These are phyloP conservation scores for Eucalyptus camaldulensis DNA, from an alignment of 345 rosid species.

Conservation along the genomic window DNA sequence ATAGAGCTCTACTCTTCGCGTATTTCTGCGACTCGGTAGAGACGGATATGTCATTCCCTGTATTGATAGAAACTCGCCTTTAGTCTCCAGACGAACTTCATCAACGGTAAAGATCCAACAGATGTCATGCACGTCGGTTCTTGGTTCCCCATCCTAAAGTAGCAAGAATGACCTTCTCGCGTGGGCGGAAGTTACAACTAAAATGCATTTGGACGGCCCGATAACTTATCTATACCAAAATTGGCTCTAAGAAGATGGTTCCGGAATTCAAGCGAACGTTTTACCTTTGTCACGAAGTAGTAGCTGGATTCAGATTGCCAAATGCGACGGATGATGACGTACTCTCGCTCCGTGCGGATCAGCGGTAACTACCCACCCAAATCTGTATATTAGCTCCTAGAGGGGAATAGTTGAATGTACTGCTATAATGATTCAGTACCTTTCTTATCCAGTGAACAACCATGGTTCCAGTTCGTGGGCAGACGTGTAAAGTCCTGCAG, in stretches of 20 bases:
- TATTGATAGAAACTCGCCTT: background rate
- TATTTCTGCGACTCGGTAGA: background rate
- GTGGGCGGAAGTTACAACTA: background rate
- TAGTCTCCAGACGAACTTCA: background rate
- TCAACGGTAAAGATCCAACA: background rate
- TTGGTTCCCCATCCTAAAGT: background rate
- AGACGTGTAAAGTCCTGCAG: background rate
- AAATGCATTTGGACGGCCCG: background rate
- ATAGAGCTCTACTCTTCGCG: background rate
- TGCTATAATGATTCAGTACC: background rate
- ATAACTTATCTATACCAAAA: background rate
- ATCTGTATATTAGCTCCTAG: background rate
- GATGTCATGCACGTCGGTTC: background rate
- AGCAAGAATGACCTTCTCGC: background rate
- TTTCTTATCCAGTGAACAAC: slow-evolving; percentile 10
- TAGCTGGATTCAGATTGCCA: slow-evolving; percentile 19
- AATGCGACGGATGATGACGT: slow-evolving; percentile 20
- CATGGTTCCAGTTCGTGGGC: slow-evolving; percentile 6
- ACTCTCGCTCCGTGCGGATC: slow-evolving; percentile 26
- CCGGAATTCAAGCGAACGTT: background rate
- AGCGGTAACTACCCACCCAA: slow-evolving; percentile 13
- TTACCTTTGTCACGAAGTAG: slow-evolving; percentile 33
- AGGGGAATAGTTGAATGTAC: background rate
- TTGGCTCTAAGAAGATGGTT: background rate
- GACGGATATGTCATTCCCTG: background rate